A percentile compares a stretch with the other conserved stretches of the same genome.
Conservation (phyloP, 345 rosid species). For the Rhodomyrtus tomentosa region DNA sequence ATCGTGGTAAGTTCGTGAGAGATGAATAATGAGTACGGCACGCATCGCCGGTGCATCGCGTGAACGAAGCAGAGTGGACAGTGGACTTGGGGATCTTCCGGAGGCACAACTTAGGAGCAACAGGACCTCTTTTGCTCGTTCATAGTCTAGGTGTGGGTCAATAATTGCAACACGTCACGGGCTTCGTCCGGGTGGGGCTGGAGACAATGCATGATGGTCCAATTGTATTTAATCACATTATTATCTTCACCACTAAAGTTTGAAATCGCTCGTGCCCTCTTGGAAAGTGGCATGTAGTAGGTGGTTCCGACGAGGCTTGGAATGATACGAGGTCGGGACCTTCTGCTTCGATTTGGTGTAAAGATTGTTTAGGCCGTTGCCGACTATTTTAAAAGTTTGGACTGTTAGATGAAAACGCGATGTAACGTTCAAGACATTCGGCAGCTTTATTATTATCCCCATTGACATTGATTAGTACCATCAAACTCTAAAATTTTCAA, state of each 20-base stretch:
- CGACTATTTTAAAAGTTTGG: fast-evolving
- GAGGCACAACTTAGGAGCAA: not conserved
- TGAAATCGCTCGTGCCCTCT: not conserved
- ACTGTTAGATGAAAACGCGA: fast-evolving
- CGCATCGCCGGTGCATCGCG: not conserved
- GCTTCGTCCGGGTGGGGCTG: not conserved
- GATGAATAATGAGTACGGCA: not conserved
- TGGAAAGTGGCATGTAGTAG: not conserved
- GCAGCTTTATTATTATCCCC: not conserved
- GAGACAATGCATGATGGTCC: not conserved
- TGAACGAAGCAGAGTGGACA: not conserved
- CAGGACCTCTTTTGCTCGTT: not conserved
- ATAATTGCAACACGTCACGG: not conserved
- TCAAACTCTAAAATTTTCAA: not conserved
- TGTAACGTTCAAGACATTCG: not conserved
- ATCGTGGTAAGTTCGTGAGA: not conserved
- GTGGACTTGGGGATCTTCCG: not conserved
- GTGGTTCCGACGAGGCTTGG: not conserved
- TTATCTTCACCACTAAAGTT: not conserved
- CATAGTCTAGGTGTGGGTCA: not conserved
- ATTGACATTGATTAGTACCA: not conserved
- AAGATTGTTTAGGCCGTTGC: fast-evolving
- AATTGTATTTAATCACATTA: not conserved
- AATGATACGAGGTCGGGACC: not conserved
- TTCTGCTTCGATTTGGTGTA: not conserved